phyloP scores from a whole-genome alignment of 2,329 filamentous ascomycete genomes.

The Aspergillus sp. region DNA sequence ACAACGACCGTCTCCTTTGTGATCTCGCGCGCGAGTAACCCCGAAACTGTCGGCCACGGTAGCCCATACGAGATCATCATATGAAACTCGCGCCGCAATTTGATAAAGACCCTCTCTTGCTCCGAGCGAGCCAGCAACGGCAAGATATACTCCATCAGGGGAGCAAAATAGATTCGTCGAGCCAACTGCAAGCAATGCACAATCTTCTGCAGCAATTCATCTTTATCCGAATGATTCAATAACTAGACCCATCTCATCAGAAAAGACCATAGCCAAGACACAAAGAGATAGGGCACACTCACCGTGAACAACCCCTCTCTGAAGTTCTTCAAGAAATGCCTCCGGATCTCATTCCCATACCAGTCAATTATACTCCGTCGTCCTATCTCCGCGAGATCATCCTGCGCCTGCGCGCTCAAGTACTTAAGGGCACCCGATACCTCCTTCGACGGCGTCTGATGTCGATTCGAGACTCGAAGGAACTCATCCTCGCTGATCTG shows the following conservation, averaged over 20 bases:
- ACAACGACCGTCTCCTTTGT: slow-evolving; percentile 46
- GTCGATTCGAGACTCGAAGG: slow-evolving; percentile 31
- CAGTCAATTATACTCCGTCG: slow-evolving; percentile 38
- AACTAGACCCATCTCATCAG: slow-evolving; percentile 20
- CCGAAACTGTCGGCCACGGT: slow-evolving; percentile 41
- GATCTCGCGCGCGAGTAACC: slow-evolving; percentile 45
- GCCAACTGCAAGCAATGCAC: slow-evolving; percentile 37
- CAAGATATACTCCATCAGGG: slow-evolving; percentile 34
- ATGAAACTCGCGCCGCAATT: slow-evolving; percentile 45
- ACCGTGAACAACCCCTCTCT: slow-evolving; percentile 35
- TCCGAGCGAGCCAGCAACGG: slow-evolving; percentile 26
- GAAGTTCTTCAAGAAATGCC: slow-evolving; percentile 44
- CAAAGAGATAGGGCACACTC: not conserved
- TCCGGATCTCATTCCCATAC: slow-evolving; percentile 45
- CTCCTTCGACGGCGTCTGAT: slow-evolving; percentile 28
- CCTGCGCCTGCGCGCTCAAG: slow-evolving; percentile 22
- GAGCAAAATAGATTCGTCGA: slow-evolving; percentile 38
- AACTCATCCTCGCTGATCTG: slow-evolving; percentile 27
- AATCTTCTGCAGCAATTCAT: slow-evolving; percentile 29
- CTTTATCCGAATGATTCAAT: slow-evolving; percentile 21
- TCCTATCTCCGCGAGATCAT: slow-evolving; percentile 13
- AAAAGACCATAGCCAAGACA: not conserved
- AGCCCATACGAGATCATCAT: slow-evolving; percentile 50
- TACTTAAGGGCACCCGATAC: slow-evolving; percentile 35
- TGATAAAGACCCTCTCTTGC: slow-evolving; percentile 32